Base-by-base conservation (phyloP, 2,329 filamentous ascomycete species). In the Fusarium zealandicum region DNA sequence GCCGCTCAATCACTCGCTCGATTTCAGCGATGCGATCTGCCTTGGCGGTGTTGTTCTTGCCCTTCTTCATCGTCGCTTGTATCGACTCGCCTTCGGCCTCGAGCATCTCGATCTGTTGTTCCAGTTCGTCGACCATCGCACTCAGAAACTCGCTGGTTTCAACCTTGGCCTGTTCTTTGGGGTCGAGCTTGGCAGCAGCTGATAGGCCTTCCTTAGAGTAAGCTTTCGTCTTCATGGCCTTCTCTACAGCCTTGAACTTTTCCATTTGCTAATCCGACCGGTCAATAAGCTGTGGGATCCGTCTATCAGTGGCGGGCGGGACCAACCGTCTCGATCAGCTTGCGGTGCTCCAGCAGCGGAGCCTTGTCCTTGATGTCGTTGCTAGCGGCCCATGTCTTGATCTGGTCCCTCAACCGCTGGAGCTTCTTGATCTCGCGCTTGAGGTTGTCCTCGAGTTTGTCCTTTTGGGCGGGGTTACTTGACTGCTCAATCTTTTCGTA, bases 351-450 rank as follows among this genome's bases (percentile, higher is more conserved):
- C 71, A 97, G 79, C 72, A 99, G 78, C 68, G 93, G 93, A 74
- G 90, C 90, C 82, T 99, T 99, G 82, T 99, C 95, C 82, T 99
- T 99, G 85, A 99, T 96, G 74, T 99, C 95, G 80, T 96, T 96
- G 77, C 91, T 93, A 52, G 92, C 90, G 3, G 93, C 93, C 95
- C 95, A 99, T 83, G 93, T 96, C 81, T 99, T 99, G 81, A 99
- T 98, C 81, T 98, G 95, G 76, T 99, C 95, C 71, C 95, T 90
- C 75, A 95, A 88, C 69, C 95, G 86, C 77, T 99, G 95, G 51
- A 99, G 87, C 83, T 99, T 99, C 87, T 99, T 99, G 84, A 98
- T 98, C 79, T 99, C 95, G 73, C 95, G 92, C 81, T 99, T 99
- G 66, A 99, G 83, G 73, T 95, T 92, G 78, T 99, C 95, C 76